phyloP scores from a whole-genome alignment of 2,329 filamentous ascomycete genomes.

The Karstenula rhodostoma region DNA sequence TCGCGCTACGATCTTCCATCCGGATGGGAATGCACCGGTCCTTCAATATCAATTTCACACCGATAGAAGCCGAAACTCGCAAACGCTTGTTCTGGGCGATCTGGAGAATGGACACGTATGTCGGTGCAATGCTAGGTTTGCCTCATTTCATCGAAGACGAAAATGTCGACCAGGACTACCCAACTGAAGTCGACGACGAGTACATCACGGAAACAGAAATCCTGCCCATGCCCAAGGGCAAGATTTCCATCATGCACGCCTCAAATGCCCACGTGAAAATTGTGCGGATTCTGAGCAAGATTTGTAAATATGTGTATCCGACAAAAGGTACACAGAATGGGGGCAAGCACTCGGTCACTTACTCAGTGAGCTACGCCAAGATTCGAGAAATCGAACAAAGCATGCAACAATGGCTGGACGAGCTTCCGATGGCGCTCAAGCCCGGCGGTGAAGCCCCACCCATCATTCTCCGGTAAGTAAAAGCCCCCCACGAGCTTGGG shows the following conservation, averaged over 20 bases:
- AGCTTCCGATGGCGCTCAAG: slow-evolving; percentile 77
- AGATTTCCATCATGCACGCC: slow-evolving; percentile 65
- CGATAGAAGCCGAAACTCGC: slow-evolving; percentile 58
- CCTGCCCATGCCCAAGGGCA: slow-evolving; percentile 63
- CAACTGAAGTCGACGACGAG: slow-evolving; percentile 59
- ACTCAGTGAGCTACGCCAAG: slow-evolving; percentile 69
- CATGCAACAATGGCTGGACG: slow-evolving; percentile 69
- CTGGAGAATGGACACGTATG: slow-evolving; percentile 61
- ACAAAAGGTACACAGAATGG: slow-evolving; percentile 60
- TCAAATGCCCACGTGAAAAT: slow-evolving; percentile 68
- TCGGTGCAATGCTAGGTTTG: slow-evolving; percentile 60
- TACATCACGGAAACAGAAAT: slow-evolving; percentile 59
- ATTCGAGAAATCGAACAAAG: slow-evolving; percentile 71
- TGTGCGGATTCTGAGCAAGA: slow-evolving; percentile 66
- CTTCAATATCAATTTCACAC: slow-evolving; percentile 56
- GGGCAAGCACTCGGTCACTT: slow-evolving; percentile 57
- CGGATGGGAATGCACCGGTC: slow-evolving; percentile 62
- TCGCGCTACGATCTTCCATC: slow-evolving; percentile 59
- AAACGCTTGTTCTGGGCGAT: slow-evolving; percentile 63
- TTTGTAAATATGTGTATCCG: slow-evolving; percentile 70
- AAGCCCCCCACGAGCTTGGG: neutral
- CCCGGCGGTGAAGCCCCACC: slow-evolving; percentile 79
- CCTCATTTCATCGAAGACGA: slow-evolving; percentile 59
- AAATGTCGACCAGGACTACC: slow-evolving; percentile 59
- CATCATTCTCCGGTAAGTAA: slow-evolving; percentile 75